Evolutionary conservation across 2,329 filamentous ascomycete species (phyloP).

Genomic region (Aspergillus sojae): DNA sequence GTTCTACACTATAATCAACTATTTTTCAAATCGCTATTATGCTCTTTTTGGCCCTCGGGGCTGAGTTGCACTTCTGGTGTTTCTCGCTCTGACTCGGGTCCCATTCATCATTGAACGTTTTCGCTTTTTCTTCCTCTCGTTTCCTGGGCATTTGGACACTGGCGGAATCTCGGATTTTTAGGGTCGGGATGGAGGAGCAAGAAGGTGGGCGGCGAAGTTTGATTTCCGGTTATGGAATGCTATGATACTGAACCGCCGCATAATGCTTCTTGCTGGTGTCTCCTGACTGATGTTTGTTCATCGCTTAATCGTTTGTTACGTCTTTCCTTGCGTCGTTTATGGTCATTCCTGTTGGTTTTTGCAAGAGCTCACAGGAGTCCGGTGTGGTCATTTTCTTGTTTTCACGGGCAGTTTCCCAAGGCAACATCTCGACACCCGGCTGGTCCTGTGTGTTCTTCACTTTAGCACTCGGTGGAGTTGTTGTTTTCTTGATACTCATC

Average conservation of each 20-base stretch:
- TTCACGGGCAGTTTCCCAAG: constrained; percentile 38
- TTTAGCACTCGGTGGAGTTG: constrained; percentile 44
- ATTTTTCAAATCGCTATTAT: constrained; percentile 19
- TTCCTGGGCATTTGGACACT: constrained; percentile 39
- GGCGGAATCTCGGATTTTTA: constrained; percentile 35
- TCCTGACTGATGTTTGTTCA: constrained; percentile 32
- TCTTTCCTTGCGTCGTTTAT: constrained; percentile 35
- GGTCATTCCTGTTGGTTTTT: constrained; percentile 29
- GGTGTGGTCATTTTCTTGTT: constrained; percentile 47
- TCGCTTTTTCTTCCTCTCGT: constrained; percentile 36
- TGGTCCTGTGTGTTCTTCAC: constrained; percentile 50
- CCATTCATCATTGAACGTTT: constrained; percentile 25
- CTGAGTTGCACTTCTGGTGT: neutral
- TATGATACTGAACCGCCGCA: constrained; percentile 32
- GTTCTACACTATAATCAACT: constrained; percentile 14
- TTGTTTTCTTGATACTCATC: constrained; percentile 22
- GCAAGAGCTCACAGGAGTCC: constrained; percentile 47
- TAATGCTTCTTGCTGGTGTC: constrained; percentile 36
- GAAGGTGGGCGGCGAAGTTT: constrained; percentile 38
- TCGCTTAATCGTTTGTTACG: constrained; percentile 23
- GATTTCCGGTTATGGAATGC: constrained; percentile 34
- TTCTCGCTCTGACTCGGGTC: neutral
- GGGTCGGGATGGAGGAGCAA: constrained; percentile 40
- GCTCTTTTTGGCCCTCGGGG: neutral
- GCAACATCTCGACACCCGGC: constrained; percentile 47